Conservation (phyloP, 768 basidiomycete species). For the Polyporus arcularius region DNA sequence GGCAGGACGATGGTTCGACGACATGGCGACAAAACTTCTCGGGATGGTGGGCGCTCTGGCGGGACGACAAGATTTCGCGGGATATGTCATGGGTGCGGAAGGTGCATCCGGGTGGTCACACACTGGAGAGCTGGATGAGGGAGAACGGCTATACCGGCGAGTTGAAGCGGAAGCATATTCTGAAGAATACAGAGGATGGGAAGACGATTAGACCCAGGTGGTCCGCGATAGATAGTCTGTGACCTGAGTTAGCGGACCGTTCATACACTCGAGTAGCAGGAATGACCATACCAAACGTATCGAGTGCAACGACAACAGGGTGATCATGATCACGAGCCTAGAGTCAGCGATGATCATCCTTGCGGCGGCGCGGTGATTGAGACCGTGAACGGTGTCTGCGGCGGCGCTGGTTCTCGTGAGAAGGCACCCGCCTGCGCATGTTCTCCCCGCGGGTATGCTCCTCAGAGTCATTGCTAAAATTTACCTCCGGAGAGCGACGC, state of each 20-base stretch:
- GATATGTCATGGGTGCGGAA: slow-evolving; percentile 47
- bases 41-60: slow-evolving; percentile 44
- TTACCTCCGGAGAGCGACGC: neutral
- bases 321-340: no score
- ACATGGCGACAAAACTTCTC: slow-evolving; percentile 37
- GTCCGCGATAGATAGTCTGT: neutral
- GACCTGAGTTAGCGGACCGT: neutral
- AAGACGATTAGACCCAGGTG: slow-evolving; percentile 17
- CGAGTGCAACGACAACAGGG: neutral
- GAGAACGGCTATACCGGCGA: slow-evolving; percentile 33
- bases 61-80: slow-evolving; percentile 44
- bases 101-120: slow-evolving; percentile 38
- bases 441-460: neutral
- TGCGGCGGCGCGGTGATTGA: slow-evolving; percentile 25
- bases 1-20: slow-evolving; percentile 5
- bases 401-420: neutral
- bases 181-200: slow-evolving; percentile 27
- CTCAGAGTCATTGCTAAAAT: neutral
- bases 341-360: neutral
- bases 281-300: neutral
- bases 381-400: slow-evolving; percentile 27
- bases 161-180: slow-evolving; percentile 10
- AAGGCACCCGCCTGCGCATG: neutral
- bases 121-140: slow-evolving; percentile 45
- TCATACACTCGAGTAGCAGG: neutral